Evolutionary conservation across 2,329 filamentous ascomycete genomes (phyloP).

Genomic region (Fusarium ramigenum): DNA sequence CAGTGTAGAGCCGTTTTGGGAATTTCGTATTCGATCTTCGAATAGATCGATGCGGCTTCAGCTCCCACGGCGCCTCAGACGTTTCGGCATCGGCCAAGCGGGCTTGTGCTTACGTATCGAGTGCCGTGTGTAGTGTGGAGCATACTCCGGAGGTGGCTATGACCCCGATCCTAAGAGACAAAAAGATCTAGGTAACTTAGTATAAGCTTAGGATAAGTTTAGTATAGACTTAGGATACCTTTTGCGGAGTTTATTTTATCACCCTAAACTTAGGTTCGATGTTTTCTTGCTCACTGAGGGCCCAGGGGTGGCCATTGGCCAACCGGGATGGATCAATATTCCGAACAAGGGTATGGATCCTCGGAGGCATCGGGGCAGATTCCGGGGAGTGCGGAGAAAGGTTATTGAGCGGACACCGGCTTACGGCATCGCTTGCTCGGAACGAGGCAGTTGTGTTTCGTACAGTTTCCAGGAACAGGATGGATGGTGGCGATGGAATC

Average conservation of each 20-base stretch:
- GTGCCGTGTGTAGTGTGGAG: background rate
- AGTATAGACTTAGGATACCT: too few relatives aligned
- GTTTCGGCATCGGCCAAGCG: background rate
- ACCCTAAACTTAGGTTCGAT: too few relatives aligned
- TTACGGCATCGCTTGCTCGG: background rate
- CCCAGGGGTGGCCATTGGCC: background rate
- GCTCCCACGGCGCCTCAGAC: background rate
- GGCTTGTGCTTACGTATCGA: background rate
- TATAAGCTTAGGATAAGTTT: too few relatives aligned
- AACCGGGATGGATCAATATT: background rate
- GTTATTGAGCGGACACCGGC: background rate
- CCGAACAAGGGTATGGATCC: background rate
- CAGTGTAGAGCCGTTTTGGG: fast-evolving
- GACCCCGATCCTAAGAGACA: too few relatives aligned
- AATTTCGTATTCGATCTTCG: background rate
- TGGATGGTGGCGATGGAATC: background rate
- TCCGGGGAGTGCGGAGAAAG: background rate
- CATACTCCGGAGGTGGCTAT: background rate
- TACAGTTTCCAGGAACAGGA: too few relatives aligned
- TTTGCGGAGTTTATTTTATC: too few relatives aligned
- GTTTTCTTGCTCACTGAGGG: too few relatives aligned
- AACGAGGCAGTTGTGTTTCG: fast-evolving
- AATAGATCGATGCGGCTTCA: background rate
- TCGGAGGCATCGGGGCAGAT: background rate
- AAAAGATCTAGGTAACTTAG: too few relatives aligned